Base-by-base conservation (phyloP, 768 basidiomycete genomes). In the Hydnomerulius pinastri region DNA sequence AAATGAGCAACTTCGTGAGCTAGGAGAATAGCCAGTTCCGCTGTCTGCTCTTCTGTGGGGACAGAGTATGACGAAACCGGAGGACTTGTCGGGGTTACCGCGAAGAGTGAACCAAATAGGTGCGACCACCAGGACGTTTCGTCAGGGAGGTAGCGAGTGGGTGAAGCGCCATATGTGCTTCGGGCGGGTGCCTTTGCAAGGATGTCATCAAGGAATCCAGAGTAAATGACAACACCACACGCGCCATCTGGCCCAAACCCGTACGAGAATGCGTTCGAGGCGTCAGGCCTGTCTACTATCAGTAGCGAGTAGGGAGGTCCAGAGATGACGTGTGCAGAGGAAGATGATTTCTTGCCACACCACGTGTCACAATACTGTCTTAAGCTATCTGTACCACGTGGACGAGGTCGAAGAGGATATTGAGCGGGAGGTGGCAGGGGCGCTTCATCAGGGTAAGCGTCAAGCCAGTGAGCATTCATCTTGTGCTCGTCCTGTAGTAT, bases 1-100 rank as follows among this genome's bases (percentile, higher is more conserved):
- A 99, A 77, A 73, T 99, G 97, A 0, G 94, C 81, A 48, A 98
- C 80, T 67, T 99, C 97, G 64, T 99, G 97, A 1, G 94, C 86
- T 4, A 99, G 79, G 1, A 99, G 80, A 48, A 92, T 86, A 1
- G 97, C 94, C 3, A 99, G 81, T 46, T 93, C 86, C 3, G 88
- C 72, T 1, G 92, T 95, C 68, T 98, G 94, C 50, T 92, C 84
- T 37, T 79, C 72, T 0, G 90, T 90, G 2, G 92, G 90, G 8
- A 70, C 69, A 2, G 79, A 81, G 43, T 76, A 77, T 4, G 69
- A 55, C 13, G 61, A 68, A 13, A 56, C 38, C 2, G 63, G 67
- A 0, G 71, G 62, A 23, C 66, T 46, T 17, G 68, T 53, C 2
- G 68, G 59, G 41, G 81, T 68, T 24, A 47, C 20, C n/a, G 55